Percentiles rank a stretch among this genome's conserved stretches.
phyloP scores from a whole-genome alignment of 352 stramenopile species.

The Phytophthora cactorum region DNA sequence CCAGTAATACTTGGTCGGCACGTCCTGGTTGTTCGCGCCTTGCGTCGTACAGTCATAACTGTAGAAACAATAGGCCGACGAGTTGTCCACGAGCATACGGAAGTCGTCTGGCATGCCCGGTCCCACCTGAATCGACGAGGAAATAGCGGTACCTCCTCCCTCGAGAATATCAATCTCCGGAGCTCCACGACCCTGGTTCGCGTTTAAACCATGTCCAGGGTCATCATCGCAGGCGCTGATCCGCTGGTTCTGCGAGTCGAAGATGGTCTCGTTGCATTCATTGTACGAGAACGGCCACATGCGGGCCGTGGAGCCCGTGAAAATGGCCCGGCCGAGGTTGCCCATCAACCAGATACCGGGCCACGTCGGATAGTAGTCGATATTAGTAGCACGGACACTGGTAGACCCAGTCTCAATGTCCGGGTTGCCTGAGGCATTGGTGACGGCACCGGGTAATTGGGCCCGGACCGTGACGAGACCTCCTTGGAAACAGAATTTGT shows the following conservation, averaged over 20 bases:
- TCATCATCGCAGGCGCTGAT: conserved; percentile 92
- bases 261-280: conserved; percentile 81
- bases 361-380: conserved; percentile 82
- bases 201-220: conserved; percentile 92
- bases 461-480: conserved; percentile 91
- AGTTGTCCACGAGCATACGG: conserved; percentile 40
- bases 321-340: conserved; percentile 95
- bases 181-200: conserved; percentile 89
- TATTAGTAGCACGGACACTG: conserved; percentile 24
- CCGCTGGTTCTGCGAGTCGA: conserved; percentile 61
- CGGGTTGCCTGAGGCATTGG: conserved; percentile 47
- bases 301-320: conserved; percentile 92
- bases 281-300: conserved; percentile 98
- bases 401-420: conserved; percentile 44
- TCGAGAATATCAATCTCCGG: conserved; percentile 97
- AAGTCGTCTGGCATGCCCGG: conserved; percentile 72
- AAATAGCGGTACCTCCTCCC: conserved; percentile 83
- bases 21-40: conserved; percentile 55
- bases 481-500: conserved; percentile 96
- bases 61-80: conserved; percentile 53
- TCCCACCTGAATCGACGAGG: conserved; percentile 90
- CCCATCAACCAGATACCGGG: conserved; percentile 96
- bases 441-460: conserved; percentile 70
- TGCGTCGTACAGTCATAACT: conserved; percentile 40
- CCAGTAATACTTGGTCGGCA: conserved; percentile 53